Evolutionary conservation across 352 stramenopile genomes (phyloP).

Genomic region (Pythium brachiatum): DNA sequence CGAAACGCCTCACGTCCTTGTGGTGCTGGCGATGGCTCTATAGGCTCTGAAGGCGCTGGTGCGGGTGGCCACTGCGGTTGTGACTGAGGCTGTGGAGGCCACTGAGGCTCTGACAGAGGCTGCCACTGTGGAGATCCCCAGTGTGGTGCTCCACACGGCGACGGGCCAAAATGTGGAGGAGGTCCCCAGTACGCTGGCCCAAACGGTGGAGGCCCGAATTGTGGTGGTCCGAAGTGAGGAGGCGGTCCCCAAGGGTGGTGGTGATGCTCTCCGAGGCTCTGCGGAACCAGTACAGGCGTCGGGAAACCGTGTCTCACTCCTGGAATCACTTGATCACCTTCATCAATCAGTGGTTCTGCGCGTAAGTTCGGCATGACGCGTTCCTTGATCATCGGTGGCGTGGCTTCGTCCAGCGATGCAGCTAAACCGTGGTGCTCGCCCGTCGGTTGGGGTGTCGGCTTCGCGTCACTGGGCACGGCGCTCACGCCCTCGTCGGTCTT

Average conservation of each 20-base stretch:
- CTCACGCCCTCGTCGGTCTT: not conserved
- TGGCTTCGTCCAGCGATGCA: not conserved
- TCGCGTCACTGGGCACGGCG: not conserved
- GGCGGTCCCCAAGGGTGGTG: not conserved
- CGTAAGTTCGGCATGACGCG: not conserved
- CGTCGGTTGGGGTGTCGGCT: not conserved
- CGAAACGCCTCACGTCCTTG: constrained; percentile 11
- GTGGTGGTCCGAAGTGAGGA: not conserved
- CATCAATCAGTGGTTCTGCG: not conserved
- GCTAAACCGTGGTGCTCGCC: not conserved
- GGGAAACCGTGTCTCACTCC: not conserved
- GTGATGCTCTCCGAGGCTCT: not conserved
- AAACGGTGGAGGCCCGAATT: not conserved
- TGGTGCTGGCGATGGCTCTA: not conserved
- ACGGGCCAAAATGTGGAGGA: not conserved
- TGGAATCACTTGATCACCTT: not conserved
- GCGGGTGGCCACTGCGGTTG: not conserved
- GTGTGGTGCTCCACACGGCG: not conserved
- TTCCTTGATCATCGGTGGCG: not conserved
- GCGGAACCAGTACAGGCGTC: not conserved
- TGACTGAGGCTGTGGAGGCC: not conserved
- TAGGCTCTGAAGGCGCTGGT: not conserved
- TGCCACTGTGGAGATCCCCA: not conserved
- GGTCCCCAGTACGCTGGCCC: not conserved
- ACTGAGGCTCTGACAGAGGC: not conserved